These are phyloP conservation scores for Rhizopogon rudus DNA, from an alignment of 768 basidiomycete genomes.

Conservation along the genomic window DNA sequence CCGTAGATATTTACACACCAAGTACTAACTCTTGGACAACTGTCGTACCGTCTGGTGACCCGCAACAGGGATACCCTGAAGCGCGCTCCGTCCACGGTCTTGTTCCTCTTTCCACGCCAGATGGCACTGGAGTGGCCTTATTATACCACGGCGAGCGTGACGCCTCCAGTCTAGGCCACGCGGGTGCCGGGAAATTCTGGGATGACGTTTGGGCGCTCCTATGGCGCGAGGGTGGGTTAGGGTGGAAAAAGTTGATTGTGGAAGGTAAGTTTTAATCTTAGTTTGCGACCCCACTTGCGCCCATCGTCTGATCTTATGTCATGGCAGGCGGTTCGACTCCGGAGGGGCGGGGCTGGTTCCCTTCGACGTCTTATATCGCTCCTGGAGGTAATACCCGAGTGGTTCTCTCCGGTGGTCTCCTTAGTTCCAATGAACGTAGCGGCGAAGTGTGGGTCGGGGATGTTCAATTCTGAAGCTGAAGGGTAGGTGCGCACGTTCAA, in stretches of 20 bases:
- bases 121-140: conserved; percentile 17
- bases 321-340: conserved; percentile 12
- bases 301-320: background rate
- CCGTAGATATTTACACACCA: conserved; percentile 32
- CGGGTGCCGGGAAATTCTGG: conserved; percentile 36
- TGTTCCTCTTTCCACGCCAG: conserved; percentile 14
- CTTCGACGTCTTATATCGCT: conserved; percentile 21
- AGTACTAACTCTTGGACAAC: conserved; percentile 17
- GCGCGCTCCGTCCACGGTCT: conserved; percentile 32
- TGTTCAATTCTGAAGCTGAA: conserved; percentile 13
- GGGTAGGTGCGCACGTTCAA: background rate
- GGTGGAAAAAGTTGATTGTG: conserved; percentile 22
- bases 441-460: conserved; percentile 38
- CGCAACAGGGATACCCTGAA: conserved; percentile 24
- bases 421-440: conserved; percentile 36
- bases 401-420: conserved; percentile 36
- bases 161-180: conserved; percentile 32
- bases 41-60: conserved; percentile 19
- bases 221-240: conserved; percentile 9
- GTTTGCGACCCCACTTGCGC: background rate
- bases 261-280: conserved; percentile 1
- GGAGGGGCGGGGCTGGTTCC: conserved; percentile 41
- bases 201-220: conserved; percentile 33
- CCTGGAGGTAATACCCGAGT: conserved; percentile 19
- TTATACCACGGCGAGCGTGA: conserved; percentile 34